A percentile compares a stretch with the other conserved stretches of the same genome.
Conservation (phyloP, 257 asterid genomes). For the Striga asiatica region DNA sequence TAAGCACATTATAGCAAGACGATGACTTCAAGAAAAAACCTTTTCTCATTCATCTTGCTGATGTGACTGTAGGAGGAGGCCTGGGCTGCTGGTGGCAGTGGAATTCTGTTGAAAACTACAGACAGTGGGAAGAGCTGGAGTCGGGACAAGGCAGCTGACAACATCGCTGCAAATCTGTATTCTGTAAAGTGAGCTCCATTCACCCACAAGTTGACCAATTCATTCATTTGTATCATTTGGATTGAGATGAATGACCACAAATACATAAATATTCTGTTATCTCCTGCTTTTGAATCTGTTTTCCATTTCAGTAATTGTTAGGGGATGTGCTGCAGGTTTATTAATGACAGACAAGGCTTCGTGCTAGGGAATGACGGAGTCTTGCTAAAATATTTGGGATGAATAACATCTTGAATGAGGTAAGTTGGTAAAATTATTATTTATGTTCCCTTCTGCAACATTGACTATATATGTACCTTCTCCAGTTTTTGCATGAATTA, state of each 20-base stretch:
- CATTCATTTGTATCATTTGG: neutral
- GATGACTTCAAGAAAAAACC: too few species aligned
- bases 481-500: neutral
- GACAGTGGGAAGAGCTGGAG: conserved; percentile 86
- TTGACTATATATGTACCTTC: neutral
- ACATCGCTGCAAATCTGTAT: conserved; percentile 94
- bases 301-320: neutral
- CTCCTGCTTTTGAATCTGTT: neutral
- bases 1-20: neutral
- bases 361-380: conserved; percentile 95
- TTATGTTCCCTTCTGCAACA: neutral
- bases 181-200: conserved; percentile 69
- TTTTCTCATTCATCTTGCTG: neutral
- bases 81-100: conserved; percentile 99
- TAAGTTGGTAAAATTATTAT: neutral
- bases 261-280: neutral
- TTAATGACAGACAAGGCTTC: conserved; percentile 74
- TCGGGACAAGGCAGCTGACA: conserved; percentile 93
- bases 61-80: conserved; percentile 64
- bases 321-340: conserved; percentile 48
- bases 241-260: neutral
- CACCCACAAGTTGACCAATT: neutral
- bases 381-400: conserved; percentile 83
- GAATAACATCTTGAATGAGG: conserved; percentile 21
- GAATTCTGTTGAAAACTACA: conserved; percentile 71